Evolutionary conservation across 164 flowering plant genomes (phyloP).

Genomic region (Buxus sempervirens): DNA sequence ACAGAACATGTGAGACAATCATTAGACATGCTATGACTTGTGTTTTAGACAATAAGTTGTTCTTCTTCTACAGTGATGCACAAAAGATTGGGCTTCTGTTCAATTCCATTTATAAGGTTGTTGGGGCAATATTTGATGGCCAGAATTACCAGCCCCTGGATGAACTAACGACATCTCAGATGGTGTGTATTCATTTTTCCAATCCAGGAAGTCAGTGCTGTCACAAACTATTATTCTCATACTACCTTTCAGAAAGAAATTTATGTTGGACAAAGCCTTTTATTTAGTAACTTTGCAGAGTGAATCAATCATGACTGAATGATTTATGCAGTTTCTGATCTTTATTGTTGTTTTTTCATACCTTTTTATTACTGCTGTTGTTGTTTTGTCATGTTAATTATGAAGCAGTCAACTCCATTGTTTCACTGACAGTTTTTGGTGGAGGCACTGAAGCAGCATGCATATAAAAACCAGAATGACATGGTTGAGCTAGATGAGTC

Average conservation of each 20-base stretch:
- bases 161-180: conserved; percentile 25
- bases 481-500: conserved; percentile 23
- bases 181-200: conserved; percentile 30
- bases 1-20: conserved; percentile 51
- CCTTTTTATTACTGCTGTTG: background rate
- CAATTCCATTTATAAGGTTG: conserved; percentile 46
- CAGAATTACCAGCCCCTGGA: conserved; percentile 26
- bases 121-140: conserved; percentile 48
- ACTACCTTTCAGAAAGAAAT: background rate
- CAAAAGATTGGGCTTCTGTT: conserved; percentile 32
- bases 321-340: background rate
- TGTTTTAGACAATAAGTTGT: conserved; percentile 29
- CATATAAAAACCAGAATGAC: conserved; percentile 35
- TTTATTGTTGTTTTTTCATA: background rate
- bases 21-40: conserved; percentile 51
- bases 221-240: background rate
- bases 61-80: conserved; percentile 16
- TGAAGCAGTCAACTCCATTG: background rate
- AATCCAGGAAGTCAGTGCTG: background rate
- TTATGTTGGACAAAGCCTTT: no score
- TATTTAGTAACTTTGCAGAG: no score
- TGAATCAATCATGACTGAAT: no score
- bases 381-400: background rate
- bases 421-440: conserved; percentile 39
- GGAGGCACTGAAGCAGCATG: conserved; percentile 42